phyloP scores from a whole-genome alignment of 192 early-diverging fungal species.

The Neocallimastix lanati region DNA sequence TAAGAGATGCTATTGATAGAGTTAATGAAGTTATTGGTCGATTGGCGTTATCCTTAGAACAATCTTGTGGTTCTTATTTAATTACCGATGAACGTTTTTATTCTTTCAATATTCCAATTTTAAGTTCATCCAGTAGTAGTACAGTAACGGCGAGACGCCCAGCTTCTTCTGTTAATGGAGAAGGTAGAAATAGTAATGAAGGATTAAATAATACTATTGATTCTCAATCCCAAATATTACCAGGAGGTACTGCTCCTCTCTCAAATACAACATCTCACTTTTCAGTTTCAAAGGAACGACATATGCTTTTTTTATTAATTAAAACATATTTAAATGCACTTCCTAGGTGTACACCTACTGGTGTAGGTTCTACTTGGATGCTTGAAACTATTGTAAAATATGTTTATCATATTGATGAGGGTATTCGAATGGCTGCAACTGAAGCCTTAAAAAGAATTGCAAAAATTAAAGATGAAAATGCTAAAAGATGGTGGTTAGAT shows the following conservation, averaged over 20 bases:
- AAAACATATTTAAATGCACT: conserved; percentile 49
- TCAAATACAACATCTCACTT: conserved; percentile 16
- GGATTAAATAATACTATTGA: neutral
- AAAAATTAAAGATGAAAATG: conserved; percentile 13
- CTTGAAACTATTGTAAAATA: conserved; percentile 69
- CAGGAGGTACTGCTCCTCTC: neutral
- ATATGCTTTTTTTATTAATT: conserved; percentile 46
- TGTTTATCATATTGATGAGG: conserved; percentile 68
- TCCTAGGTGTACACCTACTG: conserved; percentile 49
- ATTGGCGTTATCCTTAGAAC: conserved; percentile 35
- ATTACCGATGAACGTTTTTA: neutral
- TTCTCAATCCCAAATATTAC: neutral
- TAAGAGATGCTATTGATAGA: conserved; percentile 45
- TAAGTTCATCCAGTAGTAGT: neutral
- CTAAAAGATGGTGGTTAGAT: conserved; percentile 3
- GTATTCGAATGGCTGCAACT: conserved; percentile 44
- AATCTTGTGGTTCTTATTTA: neutral
- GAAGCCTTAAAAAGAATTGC: conserved; percentile 49
- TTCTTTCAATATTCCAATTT: neutral
- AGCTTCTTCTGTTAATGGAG: neutral
- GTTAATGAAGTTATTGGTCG: conserved; percentile 44
- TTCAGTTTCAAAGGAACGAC: conserved; percentile 30
- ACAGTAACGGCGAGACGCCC: neutral
- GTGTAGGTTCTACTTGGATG: conserved; percentile 32
- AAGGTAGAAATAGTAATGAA: neutral